Base-by-base conservation (phyloP, 495 filamentous ascomycete genomes). In the Neurospora sp. region DNA sequence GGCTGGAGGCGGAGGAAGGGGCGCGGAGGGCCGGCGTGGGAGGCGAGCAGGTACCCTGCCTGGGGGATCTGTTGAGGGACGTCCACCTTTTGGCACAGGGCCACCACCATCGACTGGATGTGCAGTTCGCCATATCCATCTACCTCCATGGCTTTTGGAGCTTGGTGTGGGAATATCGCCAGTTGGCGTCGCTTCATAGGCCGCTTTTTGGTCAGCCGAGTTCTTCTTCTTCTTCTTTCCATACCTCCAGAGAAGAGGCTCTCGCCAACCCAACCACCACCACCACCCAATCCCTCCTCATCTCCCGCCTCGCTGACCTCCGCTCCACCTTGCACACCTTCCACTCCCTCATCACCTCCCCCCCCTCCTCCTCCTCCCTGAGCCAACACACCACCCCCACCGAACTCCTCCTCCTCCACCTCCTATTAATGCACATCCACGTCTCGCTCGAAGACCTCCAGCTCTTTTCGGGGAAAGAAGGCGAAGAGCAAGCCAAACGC, bases 401-500 rank as follows among this genome's bases (percentile, higher is more conserved):
- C 0, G 89, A 90, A 69, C 89, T 90, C 69, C 84, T 91, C 6
- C 75, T 90, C 2, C 78, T 88, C 5, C 85, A 91, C 72, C 80
- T 89, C 0, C 79, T 90, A 2, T 81, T 87, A 9, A 87, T 91
- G 84, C 84, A 88, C 73, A 79, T 91, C 1, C 82, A 90, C 77
- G 85, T 89, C 73, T 88, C 88, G 0, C 82, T 90, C 0, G 89
- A 90, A 70, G 89, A 91, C 69, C 83, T 91, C 0, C 89, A 92
- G 72, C 84, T 88, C 1, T 90, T 91, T 70, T 87, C 88, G 0
- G 89, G 89, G 0, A 88, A 89, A 42, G 87, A 90, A 70, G 89
- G 88, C 71, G 86, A 88, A 71, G 86, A 90, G 70, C 88, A 90
- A 75, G 86, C 88, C 1, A 81, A 84, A 4, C 79, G 85, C 3